These are phyloP conservation scores for Pichia sp. DNA, from an alignment of 1,139 yeast genomes.

Conservation along the genomic window DNA sequence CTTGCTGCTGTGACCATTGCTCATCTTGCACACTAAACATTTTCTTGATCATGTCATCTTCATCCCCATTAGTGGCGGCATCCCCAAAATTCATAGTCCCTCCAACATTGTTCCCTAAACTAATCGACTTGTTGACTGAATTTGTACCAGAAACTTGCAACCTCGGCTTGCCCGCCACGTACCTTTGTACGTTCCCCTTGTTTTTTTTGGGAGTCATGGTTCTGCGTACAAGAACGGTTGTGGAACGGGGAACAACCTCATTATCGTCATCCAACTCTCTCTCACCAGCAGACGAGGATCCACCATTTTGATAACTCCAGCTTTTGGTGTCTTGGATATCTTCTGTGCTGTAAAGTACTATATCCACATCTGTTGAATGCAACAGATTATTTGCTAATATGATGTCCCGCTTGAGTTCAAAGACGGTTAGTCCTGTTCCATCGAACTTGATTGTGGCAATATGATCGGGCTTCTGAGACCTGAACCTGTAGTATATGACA, in stretches of 20 bases:
- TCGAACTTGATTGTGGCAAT: conserved; percentile 82
- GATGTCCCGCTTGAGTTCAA: conserved; percentile 89
- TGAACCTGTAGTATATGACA: conserved; percentile 80
- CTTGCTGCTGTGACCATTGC: conserved; percentile 94
- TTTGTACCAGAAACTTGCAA: conserved; percentile 24
- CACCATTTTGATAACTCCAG: not conserved
- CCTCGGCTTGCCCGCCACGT: conserved; percentile 81
- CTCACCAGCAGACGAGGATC: conserved; percentile 39
- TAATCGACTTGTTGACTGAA: conserved; percentile 24
- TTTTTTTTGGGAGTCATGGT: conserved; percentile 71
- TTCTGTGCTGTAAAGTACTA: conserved; percentile 72
- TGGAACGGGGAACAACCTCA: conserved; percentile 77
- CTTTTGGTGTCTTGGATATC: conserved; percentile 33
- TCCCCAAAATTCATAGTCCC: conserved; percentile 30
- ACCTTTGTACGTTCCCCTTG: conserved; percentile 60
- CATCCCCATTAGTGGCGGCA: conserved; percentile 38
- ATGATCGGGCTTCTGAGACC: conserved; percentile 64
- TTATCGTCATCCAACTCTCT: conserved; percentile 86
- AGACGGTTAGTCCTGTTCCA: conserved; percentile 93
- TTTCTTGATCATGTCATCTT: conserved; percentile 81
- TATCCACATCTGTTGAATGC: conserved; percentile 79
- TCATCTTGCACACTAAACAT: conserved; percentile 92
- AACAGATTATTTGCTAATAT: conserved; percentile 77
- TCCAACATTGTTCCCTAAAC: conserved; percentile 22
- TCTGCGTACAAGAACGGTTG: conserved; percentile 76